Percentiles rank a stretch among this genome's conserved stretches.
Evolutionary conservation across 2,329 filamentous ascomycete genomes (phyloP).

Genomic region (Cladosporium cucumerinum): DNA sequence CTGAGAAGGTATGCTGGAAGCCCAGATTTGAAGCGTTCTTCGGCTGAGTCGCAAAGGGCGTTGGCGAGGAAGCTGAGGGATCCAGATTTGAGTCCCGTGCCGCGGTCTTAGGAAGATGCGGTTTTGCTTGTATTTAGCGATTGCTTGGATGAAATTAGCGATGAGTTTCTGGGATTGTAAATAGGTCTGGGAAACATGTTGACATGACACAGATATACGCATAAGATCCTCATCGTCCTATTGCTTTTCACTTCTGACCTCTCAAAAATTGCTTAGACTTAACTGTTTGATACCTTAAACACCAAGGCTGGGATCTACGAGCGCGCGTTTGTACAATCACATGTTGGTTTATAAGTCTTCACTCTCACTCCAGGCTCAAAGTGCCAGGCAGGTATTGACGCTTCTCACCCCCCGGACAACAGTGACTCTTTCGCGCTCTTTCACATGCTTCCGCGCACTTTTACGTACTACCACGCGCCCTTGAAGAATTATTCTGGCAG

Average conservation of each 20-base stretch:
- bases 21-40: slow-evolving; percentile 9
- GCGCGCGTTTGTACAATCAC: too few relatives aligned
- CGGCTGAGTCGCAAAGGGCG: slow-evolving; percentile 13
- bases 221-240: neutral
- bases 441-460: neutral
- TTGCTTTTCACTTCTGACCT: neutral
- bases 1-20: slow-evolving; percentile 14
- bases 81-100: neutral
- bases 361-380: neutral
- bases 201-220: neutral
- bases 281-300: too few relatives aligned
- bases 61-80: neutral
- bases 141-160: neutral
- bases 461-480: neutral
- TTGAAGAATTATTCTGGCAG: neutral
- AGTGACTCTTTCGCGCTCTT: neutral
- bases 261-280: too few relatives aligned
- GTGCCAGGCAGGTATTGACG: too few relatives aligned
- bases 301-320: too few relatives aligned
- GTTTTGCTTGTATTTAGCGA: neutral
- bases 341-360: neutral
- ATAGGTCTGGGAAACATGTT: neutral
- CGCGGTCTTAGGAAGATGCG: neutral
- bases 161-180: slow-evolving; percentile 3
- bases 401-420: neutral